phyloP scores from a whole-genome alignment of 139 green algal species.

The Coccomyxa sp. region DNA sequence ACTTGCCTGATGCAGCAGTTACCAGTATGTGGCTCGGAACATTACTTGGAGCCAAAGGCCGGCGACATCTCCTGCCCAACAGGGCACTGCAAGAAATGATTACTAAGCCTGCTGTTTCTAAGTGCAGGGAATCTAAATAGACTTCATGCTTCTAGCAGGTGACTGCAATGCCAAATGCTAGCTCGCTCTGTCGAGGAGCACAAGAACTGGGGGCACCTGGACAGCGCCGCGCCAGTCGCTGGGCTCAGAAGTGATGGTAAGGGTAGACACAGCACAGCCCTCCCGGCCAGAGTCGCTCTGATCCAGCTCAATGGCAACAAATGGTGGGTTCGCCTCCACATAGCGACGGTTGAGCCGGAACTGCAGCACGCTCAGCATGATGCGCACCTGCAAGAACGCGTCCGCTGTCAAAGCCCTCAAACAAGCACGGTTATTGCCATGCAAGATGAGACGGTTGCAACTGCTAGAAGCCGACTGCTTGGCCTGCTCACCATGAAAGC shows the following conservation, averaged over 20 bases:
- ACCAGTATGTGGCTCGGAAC: too few species aligned
- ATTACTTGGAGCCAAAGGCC: too few species aligned
- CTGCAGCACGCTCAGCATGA: slow-evolving; percentile 88
- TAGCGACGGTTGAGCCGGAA: slow-evolving; percentile 84
- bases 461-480: too few species aligned
- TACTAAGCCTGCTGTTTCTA: too few species aligned
- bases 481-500: background rate
- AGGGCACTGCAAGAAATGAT: too few species aligned
- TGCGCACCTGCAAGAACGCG: slow-evolving; percentile 38
- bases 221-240: slow-evolving; percentile 77
- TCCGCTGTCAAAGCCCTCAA: background rate
- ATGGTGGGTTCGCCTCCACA: slow-evolving; percentile 59
- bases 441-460: background rate
- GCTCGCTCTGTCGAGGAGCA: background rate
- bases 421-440: background rate
- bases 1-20: too few species aligned
- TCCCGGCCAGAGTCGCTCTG: slow-evolving; percentile 84
- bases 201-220: slow-evolving; percentile 18
- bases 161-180: too few species aligned
- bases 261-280: slow-evolving; percentile 89
- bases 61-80: too few species aligned
- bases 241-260: slow-evolving; percentile 91
- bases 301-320: slow-evolving; percentile 89
- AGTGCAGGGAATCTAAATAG: too few species aligned
- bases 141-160: too few species aligned